Evolutionary conservation across 2,329 filamentous ascomycete genomes (phyloP).

Genomic region (Alternaria rosae): DNA sequence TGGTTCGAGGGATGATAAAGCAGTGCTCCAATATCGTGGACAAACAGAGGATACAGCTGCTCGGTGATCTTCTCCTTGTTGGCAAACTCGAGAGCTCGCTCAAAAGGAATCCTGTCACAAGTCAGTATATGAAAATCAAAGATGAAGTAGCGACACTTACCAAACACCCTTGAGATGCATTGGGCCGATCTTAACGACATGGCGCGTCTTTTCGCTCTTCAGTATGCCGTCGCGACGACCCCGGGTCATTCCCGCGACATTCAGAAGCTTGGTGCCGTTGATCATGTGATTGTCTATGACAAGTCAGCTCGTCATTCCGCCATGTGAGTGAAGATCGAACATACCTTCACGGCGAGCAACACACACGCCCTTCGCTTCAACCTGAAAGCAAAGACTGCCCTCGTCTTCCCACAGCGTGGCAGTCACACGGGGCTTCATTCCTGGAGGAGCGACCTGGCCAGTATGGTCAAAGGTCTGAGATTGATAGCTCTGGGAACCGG

Average conservation of each 20-base stretch:
- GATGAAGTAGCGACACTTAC: constrained; percentile 20
- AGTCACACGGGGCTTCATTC: constrained; percentile 95
- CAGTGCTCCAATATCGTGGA: constrained; percentile 93
- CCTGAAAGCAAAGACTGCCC: constrained; percentile 95
- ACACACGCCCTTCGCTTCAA: constrained; percentile 94
- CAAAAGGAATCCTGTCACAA: constrained; percentile 85
- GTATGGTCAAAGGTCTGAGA: constrained; percentile 77
- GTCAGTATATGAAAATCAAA: constrained; percentile 14
- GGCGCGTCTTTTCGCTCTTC: constrained; percentile 95
- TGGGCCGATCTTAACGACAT: constrained; percentile 97
- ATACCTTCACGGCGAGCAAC: constrained; percentile 90
- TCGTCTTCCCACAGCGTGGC: constrained; percentile 99
- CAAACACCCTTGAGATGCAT: constrained; percentile 91
- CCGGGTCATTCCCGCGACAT: constrained; percentile 97
- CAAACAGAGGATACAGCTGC: constrained; percentile 91
- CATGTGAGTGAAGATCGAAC: constrained; percentile 13
- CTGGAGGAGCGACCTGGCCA: constrained; percentile 90
- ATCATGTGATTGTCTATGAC: constrained; percentile 94
- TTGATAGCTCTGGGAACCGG: constrained; percentile 44
- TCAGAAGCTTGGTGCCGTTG: constrained; percentile 95
- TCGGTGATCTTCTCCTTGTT: constrained; percentile 99
- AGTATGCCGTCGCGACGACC: constrained; percentile 94
- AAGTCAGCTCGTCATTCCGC: neutral
- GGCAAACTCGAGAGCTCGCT: constrained; percentile 95
- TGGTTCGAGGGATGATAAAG: constrained; percentile 94